Evolutionary conservation across 768 basidiomycete species (phyloP).

Genomic region (Rhizopogon rudus): DNA sequence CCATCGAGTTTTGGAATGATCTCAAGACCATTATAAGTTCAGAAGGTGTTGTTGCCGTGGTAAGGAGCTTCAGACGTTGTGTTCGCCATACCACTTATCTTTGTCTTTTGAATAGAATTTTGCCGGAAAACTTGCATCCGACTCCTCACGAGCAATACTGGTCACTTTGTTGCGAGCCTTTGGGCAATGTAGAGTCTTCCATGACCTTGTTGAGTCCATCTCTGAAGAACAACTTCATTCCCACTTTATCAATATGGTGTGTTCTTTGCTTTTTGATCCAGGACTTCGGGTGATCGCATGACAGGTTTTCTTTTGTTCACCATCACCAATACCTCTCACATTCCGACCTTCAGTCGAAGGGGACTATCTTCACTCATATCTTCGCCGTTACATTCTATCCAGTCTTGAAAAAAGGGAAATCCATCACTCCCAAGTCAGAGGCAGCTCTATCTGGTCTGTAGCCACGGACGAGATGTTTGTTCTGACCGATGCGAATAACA

Average conservation of each 20-base stretch:
- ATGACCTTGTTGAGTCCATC: conserved; percentile 52
- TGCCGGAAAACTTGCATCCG: conserved; percentile 63
- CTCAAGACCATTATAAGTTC: conserved; percentile 57
- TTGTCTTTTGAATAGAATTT: conserved; percentile 56
- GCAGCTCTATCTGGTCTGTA: conserved; percentile 9
- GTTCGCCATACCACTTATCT: neutral
- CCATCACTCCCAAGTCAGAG: conserved; percentile 37
- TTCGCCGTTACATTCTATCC: conserved; percentile 58
- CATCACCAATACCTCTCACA: conserved; percentile 43
- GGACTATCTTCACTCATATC: conserved; percentile 66
- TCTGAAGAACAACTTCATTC: conserved; percentile 41
- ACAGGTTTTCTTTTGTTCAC: conserved; percentile 83
- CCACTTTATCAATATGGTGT: conserved; percentile 72
- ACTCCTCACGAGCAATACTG: conserved; percentile 60
- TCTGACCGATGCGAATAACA: conserved; percentile 59
- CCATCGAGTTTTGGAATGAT: conserved; percentile 77
- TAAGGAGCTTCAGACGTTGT: conserved; percentile 31
- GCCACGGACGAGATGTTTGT: conserved; percentile 42
- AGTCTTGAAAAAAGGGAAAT: conserved; percentile 51
- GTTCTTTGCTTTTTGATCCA: conserved; percentile 12
- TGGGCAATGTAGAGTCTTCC: conserved; percentile 76
- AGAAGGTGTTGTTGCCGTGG: conserved; percentile 78
- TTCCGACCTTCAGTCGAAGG: conserved; percentile 51
- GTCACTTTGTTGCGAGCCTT: conserved; percentile 71
- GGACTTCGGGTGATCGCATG: neutral